These are phyloP conservation scores for Phytophthora palmivora DNA, from an alignment of 352 stramenopile species.

Conservation along the genomic window DNA sequence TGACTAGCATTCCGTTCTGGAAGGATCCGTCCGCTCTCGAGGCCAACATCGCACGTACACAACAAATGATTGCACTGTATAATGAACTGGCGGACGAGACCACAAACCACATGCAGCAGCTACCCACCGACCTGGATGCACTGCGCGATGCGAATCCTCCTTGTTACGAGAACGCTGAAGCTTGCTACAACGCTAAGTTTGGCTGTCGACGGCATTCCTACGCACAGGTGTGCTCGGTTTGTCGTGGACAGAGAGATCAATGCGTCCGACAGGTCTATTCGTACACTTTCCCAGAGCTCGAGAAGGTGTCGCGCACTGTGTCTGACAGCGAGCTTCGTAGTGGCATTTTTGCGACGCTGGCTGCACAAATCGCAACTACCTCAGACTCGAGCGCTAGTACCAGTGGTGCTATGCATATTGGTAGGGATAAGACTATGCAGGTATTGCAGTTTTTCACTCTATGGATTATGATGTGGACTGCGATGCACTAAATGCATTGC, in stretches of 20 bases:
- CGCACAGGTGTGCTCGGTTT: constrained; percentile 69
- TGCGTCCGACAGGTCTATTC: constrained; percentile 46
- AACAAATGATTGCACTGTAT: constrained; percentile 63
- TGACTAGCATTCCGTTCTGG: constrained; percentile 68
- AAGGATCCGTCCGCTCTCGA: constrained; percentile 52
- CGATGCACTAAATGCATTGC: too few relatives aligned
- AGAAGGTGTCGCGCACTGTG: constrained; percentile 28
- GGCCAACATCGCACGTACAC: constrained; percentile 59
- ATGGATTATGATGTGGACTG: constrained; percentile 14
- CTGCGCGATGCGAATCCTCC: constrained; percentile 59
- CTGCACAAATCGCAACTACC: constrained; percentile 17
- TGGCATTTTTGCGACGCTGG: constrained; percentile 28
- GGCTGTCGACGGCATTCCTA: constrained; percentile 68
- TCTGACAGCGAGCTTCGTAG: constrained; percentile 46
- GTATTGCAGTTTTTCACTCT: constrained; percentile 11
- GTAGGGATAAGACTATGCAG: background rate
- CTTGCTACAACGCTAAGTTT: constrained; percentile 57
- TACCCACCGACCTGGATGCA: constrained; percentile 50
- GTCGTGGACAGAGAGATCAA: constrained; percentile 42
- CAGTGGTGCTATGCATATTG: background rate
- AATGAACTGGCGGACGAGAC: constrained; percentile 38
- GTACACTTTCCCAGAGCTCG: constrained; percentile 57
- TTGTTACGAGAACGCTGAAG: constrained; percentile 66
- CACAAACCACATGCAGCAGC: constrained; percentile 46
- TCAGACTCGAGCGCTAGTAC: constrained; percentile 18